Evolutionary conservation across 805 yeast genomes (phyloP).

Genomic region (Yamadazyma phyllophila): DNA sequence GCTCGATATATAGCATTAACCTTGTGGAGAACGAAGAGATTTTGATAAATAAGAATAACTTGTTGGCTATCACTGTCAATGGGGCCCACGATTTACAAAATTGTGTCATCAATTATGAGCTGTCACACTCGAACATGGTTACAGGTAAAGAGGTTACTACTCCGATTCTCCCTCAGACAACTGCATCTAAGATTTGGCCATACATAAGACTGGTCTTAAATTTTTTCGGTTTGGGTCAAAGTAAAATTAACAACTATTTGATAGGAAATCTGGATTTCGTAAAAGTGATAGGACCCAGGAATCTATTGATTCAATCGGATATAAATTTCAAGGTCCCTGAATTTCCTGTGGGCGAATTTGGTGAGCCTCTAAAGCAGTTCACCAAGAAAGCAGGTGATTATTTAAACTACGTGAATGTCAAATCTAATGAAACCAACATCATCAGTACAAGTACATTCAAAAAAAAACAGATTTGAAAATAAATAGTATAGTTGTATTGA

Average conservation of each 20-base stretch:
- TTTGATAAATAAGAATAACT: constrained; percentile 42
- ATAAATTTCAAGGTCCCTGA: constrained; percentile 21
- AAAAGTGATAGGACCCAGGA: constrained; percentile 54
- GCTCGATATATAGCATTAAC: constrained; percentile 49
- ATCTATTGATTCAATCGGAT: constrained; percentile 47
- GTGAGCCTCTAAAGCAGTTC: constrained; percentile 9
- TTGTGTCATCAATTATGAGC: constrained; percentile 29
- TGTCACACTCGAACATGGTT: constrained; percentile 2
- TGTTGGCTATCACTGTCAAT: constrained; percentile 51
- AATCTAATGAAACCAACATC: constrained; percentile 40
- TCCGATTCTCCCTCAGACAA: neutral
- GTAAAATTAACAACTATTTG: constrained; percentile 13
- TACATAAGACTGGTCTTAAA: neutral
- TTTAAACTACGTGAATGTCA: constrained; percentile 46
- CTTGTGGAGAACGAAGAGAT: constrained; percentile 48
- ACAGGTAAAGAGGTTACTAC: neutral
- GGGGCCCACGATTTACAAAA: constrained; percentile 47
- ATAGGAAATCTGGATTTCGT: constrained; percentile 45
- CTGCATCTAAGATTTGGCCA: neutral
- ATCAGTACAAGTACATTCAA: constrained; percentile 39
- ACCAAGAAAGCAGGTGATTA: constrained; percentile 39
- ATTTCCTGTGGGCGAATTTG: constrained; percentile 11
- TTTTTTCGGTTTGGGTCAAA: neutral
- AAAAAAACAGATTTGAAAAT: neutral
- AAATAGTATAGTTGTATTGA: neutral